Percentiles rank a stretch among this genome's conserved stretches.
Conservation (phyloP, 2,329 filamentous ascomycete species). For the Penicillium sp. region DNA sequence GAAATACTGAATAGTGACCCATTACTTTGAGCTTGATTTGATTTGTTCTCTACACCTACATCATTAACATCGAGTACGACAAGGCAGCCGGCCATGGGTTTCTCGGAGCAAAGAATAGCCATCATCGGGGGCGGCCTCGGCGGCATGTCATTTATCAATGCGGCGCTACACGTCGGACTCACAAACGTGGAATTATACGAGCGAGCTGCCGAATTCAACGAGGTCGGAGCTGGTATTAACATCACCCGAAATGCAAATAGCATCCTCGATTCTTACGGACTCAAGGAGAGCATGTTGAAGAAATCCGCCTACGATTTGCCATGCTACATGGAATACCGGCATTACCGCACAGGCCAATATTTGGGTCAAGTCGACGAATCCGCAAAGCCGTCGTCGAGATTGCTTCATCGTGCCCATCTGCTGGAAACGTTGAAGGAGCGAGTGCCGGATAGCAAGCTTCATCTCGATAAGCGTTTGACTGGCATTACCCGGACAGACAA, state of each 20-base stretch:
- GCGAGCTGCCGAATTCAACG: slow-evolving; percentile 33
- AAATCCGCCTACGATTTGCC: slow-evolving; percentile 32
- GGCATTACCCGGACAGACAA: no score
- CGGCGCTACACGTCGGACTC: slow-evolving; percentile 25
- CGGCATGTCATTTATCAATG: slow-evolving; percentile 33
- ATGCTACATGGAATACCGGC: slow-evolving; percentile 29
- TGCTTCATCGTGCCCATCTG: slow-evolving; percentile 31
- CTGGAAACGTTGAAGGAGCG: slow-evolving; percentile 33
- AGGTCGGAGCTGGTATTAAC: slow-evolving; percentile 37
- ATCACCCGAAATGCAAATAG: slow-evolving; percentile 35
- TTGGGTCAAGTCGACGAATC: slow-evolving; percentile 29
- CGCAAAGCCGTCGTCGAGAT: slow-evolving; percentile 21
- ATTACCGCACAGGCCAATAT: slow-evolving; percentile 24
- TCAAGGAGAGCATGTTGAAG: slow-evolving; percentile 28
- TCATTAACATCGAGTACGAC: no score
- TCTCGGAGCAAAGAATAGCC: slow-evolving; percentile 27
- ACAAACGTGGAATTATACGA: slow-evolving; percentile 34
- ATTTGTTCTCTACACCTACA: no score
- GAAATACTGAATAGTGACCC: slow-evolving; percentile 4
- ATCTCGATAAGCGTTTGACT: slow-evolving; percentile 14
- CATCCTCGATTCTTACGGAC: slow-evolving; percentile 30
- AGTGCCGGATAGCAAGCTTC: slow-evolving; percentile 23
- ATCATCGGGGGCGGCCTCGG: slow-evolving; percentile 35
- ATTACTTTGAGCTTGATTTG: no score
- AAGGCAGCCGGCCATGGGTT: neutral